Conservation (phyloP, 2,329 filamentous ascomycete species). For the Cladosporium sp. region DNA sequence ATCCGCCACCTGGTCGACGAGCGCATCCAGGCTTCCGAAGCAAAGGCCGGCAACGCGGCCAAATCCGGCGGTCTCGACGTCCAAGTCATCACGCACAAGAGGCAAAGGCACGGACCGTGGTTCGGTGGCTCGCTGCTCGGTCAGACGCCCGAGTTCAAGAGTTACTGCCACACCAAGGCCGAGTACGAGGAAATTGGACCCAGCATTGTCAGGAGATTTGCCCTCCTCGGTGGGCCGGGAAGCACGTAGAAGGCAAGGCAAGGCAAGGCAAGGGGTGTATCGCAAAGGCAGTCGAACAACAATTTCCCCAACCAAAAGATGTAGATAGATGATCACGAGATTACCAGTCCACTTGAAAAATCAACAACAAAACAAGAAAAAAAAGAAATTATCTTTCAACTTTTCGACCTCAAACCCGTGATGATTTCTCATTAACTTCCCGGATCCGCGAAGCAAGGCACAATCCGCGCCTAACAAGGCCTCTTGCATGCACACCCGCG, state of each 20-base stretch:
- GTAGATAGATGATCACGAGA: constrained; percentile 3
- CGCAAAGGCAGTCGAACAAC: no score
- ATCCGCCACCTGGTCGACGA: constrained; percentile 95
- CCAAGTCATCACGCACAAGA: constrained; percentile 94
- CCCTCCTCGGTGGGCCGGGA: constrained; percentile 85
- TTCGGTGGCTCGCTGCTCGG: constrained; percentile 95
- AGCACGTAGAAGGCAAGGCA: constrained; percentile 52
- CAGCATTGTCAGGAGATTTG: constrained; percentile 91
- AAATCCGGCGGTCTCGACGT: constrained; percentile 93
- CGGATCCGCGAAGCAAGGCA: constrained; percentile 4
- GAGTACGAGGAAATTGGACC: constrained; percentile 95
- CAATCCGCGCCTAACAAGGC: background rate
- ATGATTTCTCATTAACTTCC: no score
- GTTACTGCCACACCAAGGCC: constrained; percentile 81
- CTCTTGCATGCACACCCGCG: no score
- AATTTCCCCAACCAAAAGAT: no score
- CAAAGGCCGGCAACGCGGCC: constrained; percentile 75
- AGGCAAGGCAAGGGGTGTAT: no score
- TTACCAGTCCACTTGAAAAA: no score
- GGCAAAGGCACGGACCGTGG: constrained; percentile 96
- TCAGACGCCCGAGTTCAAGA: constrained; percentile 96
- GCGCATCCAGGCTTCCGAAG: constrained; percentile 86
- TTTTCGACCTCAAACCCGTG: no score
- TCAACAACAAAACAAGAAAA: background rate
- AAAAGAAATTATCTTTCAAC: background rate